A percentile compares a stretch with the other conserved stretches of the same genome.
These are phyloP conservation scores for Sporothrix pallida DNA, from an alignment of 2,329 filamentous ascomycete genomes.

Conservation along the genomic window DNA sequence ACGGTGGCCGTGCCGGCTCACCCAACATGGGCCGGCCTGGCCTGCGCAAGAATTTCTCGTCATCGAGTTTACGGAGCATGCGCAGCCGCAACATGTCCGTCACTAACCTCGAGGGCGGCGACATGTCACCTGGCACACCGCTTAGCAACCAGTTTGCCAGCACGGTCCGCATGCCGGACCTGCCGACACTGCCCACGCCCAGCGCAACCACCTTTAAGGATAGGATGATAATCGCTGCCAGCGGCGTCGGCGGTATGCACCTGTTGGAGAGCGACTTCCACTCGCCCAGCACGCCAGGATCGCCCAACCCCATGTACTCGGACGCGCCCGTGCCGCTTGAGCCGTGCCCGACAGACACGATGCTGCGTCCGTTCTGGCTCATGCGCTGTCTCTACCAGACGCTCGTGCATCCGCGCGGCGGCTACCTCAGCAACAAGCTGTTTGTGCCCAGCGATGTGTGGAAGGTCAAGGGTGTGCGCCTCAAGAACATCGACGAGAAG, in stretches of 20 bases:
- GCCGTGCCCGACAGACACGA: constrained; percentile 84
- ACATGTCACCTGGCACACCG: constrained; percentile 76
- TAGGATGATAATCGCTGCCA: constrained; percentile 56
- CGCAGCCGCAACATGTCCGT: constrained; percentile 76
- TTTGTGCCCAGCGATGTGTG: constrained; percentile 94
- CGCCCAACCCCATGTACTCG: constrained; percentile 64
- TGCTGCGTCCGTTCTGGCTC: constrained; percentile 96
- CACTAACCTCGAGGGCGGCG: constrained; percentile 63
- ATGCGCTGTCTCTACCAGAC: constrained; percentile 96
- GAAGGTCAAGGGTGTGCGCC: constrained; percentile 90
- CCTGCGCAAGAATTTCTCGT: constrained; percentile 72
- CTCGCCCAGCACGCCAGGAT: constrained; percentile 64
- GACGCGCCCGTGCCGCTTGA: constrained; percentile 81
- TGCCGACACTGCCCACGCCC: constrained; percentile 72
- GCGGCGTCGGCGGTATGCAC: constrained; percentile 71
- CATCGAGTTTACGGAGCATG: constrained; percentile 72
- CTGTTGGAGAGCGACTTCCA: constrained; percentile 87
- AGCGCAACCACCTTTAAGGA: constrained; percentile 66
- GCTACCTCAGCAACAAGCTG: constrained; percentile 87
- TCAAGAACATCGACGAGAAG: constrained; percentile 92
- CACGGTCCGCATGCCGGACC: constrained; percentile 55
- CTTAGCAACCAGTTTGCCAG: constrained; percentile 69
- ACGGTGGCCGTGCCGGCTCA: constrained; percentile 54
- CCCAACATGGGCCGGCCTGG: constrained; percentile 56
- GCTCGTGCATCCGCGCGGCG: constrained; percentile 86